Evolutionary conservation across 306 rosid genomes (phyloP), one percentile per base, ranked within the genome.

Genomic region (Gleditsia sinensis): DNA sequence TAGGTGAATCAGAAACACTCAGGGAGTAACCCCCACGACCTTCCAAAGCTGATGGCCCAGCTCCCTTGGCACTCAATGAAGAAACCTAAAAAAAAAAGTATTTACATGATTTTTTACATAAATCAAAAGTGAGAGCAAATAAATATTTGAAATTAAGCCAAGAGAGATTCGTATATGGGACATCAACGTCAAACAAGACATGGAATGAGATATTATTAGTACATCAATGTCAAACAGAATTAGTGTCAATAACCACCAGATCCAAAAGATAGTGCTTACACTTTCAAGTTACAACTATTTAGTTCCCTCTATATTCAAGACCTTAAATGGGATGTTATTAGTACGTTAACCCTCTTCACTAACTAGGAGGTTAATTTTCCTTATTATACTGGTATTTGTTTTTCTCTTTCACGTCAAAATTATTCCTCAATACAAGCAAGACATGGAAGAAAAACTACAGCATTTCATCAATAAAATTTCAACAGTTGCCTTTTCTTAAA

Each of bases 1-100:
- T 94, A 20, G 99, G 97, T 6, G 99, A 94, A 78, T 87, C 93
- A 39, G 90, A 40, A 56, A 89, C 84, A 74, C 88, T 88, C 17
- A 91, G 65, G 53, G 88, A 74, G 83, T 88, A 94, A 70, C 86
- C 81, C 12, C 89, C 97, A 60, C 92, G 97, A 59, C 86, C 84
- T 77, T 94, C 99, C 86, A 92, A 77, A 67, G 90, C 79, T 21
- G 93, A 91, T 36, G 90, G 23, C 27, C 88, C 94, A 72, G 86
- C 71, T 20, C 85, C 95, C 91, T 92, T 94, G 62, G 83, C 63
- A 69, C 83, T 59, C 75, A 94, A 69, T 3, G 89, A 56, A 48
- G 96, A 81, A 78, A 75, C 93, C 99, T 94, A 63, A 19, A 64
- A 1, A 19, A 64, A 1, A 79, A 19, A 43, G 48, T 54, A 10